These are phyloP conservation scores for Senna siamea DNA, from an alignment of 306 rosid species.

Conservation along the genomic window DNA sequence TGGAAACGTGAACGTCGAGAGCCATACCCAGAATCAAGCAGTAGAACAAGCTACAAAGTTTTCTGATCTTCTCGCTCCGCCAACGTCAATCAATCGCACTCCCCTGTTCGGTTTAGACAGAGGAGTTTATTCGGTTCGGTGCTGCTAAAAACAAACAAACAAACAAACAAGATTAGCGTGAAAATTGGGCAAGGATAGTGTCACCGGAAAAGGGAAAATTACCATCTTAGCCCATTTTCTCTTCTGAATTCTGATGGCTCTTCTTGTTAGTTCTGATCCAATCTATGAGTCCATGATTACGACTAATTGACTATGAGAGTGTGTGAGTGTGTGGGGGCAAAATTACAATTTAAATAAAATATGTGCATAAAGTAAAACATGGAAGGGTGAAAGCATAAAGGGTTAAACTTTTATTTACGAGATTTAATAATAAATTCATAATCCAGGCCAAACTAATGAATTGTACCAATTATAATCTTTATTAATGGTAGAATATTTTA, in stretches of 20 bases:
- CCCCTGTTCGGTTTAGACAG: not conserved
- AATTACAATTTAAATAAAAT: not conserved
- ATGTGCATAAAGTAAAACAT: not conserved
- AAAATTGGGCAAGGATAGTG: not conserved
- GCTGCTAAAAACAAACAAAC: not conserved
- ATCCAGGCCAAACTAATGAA: no score
- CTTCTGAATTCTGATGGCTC: no score
- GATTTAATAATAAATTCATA: not conserved
- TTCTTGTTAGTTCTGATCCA: not conserved
- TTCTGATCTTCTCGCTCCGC: not conserved
- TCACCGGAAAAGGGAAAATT: not conserved
- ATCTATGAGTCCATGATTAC: not conserved
- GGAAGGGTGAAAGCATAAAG: not conserved
- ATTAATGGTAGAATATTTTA: not conserved
- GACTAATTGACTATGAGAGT: not conserved
- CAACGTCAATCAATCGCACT: not conserved
- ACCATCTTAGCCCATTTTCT: not conserved
- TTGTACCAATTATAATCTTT: no score
- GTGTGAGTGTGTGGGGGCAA: not conserved
- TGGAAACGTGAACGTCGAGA: not conserved
- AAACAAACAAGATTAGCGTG: not conserved
- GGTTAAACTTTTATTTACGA: not conserved
- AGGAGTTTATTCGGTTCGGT: not conserved
- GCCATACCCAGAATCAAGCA: conserved; percentile 9
- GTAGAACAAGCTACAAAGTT: not conserved